Conservation (phyloP, 2,329 filamentous ascomycete genomes). For the Lithohypha guttulata region DNA sequence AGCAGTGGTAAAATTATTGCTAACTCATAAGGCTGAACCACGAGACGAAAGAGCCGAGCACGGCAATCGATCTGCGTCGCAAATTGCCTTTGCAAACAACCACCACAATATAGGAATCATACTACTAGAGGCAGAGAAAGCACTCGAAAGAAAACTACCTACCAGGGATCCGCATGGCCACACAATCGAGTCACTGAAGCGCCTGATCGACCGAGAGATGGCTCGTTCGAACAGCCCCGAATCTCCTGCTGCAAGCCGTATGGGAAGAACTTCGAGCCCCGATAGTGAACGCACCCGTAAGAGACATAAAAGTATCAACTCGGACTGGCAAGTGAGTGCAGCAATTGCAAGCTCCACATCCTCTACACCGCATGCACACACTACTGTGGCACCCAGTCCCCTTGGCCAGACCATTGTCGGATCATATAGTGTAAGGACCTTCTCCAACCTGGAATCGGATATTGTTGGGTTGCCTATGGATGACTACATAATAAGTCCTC, state of each 20-base stretch:
- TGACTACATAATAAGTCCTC: neutral
- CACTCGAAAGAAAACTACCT: constrained; percentile 1
- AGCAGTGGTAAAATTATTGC: constrained; percentile 1
- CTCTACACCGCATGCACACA: neutral
- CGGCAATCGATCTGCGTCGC: constrained; percentile 1
- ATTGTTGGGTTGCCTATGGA: neutral
- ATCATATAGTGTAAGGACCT: neutral
- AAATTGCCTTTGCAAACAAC: neutral
- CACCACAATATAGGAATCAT: neutral
- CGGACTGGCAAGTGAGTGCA: neutral
- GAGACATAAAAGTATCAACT: neutral
- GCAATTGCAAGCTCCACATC: neutral
- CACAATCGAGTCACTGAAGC: constrained; percentile 1
- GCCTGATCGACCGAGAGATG: neutral
- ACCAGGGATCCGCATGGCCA: constrained; percentile 2
- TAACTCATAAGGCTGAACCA: constrained; percentile 1
- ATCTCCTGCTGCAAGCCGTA: neutral
- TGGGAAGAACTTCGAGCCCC: neutral
- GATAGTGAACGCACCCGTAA: neutral
- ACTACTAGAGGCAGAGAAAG: constrained; percentile 1
- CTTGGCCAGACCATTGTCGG: neutral
- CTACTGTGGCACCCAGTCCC: neutral
- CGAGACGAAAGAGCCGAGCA: constrained; percentile 5
- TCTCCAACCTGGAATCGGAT: neutral
- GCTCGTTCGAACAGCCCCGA: neutral